phyloP scores from a whole-genome alignment of 2,329 filamentous ascomycete species.

The Fusarium guadeloupense region DNA sequence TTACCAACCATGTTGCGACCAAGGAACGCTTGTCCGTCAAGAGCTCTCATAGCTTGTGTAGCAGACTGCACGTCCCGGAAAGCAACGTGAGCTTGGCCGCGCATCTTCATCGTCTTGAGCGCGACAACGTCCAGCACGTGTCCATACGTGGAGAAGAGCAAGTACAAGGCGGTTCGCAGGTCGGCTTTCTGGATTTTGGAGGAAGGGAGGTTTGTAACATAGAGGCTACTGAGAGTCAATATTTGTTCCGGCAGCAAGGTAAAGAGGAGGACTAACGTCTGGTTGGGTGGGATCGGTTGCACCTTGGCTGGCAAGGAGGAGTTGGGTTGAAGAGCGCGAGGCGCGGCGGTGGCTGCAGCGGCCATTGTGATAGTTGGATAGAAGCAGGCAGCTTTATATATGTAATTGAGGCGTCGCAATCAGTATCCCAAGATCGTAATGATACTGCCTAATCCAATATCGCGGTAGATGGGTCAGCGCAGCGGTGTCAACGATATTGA shows the following conservation, averaged over 20 bases:
- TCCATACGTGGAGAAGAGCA: constrained; percentile 93
- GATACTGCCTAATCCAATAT: constrained; percentile 4
- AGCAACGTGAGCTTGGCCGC: constrained; percentile 92
- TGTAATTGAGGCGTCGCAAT: not conserved
- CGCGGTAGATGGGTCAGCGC: constrained; percentile 13
- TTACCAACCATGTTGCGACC: constrained; percentile 81
- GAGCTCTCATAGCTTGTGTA: constrained; percentile 89
- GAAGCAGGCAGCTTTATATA: not conserved
- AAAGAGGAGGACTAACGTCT: constrained; percentile 68
- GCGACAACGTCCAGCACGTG: constrained; percentile 91
- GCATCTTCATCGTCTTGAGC: constrained; percentile 90
- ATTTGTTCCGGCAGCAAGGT: not conserved
- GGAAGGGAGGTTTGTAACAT: constrained; percentile 84
- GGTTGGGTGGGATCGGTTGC: constrained; percentile 71
- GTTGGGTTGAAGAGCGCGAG: constrained; percentile 53
- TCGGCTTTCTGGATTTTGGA: constrained; percentile 91
- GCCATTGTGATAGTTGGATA: constrained; percentile 43
- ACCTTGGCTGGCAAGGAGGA: constrained; percentile 60
- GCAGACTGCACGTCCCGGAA: constrained; percentile 91
- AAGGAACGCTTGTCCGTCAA: constrained; percentile 87
- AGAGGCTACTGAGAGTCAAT: constrained; percentile 68
- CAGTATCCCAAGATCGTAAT: not conserved
- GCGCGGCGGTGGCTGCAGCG: constrained; percentile 50
- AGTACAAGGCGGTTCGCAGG: constrained; percentile 86
- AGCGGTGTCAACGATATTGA: constrained; percentile 14